Evolutionary conservation across 2,329 filamentous ascomycete genomes (phyloP).

Genomic region (Colletotrichum sp.): DNA sequence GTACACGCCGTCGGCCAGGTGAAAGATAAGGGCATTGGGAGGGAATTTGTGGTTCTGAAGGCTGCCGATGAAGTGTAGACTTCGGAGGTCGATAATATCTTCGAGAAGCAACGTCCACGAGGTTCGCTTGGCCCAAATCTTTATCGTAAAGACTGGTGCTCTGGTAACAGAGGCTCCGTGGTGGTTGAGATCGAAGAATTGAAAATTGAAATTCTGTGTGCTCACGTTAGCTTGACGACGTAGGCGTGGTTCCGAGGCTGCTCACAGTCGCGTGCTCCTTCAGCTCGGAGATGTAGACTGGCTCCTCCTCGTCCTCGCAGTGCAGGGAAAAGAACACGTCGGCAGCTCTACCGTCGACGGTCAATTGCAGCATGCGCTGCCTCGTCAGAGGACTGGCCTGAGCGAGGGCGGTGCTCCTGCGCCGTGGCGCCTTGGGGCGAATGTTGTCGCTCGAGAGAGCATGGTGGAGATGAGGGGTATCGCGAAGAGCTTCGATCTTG

Average conservation of each 20-base stretch:
- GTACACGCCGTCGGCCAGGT: constrained; percentile 87
- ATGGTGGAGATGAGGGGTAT: constrained; percentile 55
- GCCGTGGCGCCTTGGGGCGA: constrained; percentile 42
- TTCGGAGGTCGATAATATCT: constrained; percentile 72
- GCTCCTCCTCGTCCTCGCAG: constrained; percentile 66
- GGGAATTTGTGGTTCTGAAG: constrained; percentile 76
- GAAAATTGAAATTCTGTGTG: constrained; percentile 82
- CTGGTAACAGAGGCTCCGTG: constrained; percentile 70
- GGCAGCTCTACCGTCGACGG: constrained; percentile 75
- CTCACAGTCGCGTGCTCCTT: constrained; percentile 73
- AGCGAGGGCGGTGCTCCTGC: constrained; percentile 52
- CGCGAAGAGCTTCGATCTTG: constrained; percentile 63
- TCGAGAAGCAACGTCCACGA: constrained; percentile 72
- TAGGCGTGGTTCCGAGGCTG: not conserved
- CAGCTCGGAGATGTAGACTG: constrained; percentile 90
- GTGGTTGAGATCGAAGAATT: constrained; percentile 76
- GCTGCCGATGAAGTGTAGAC: constrained; percentile 78
- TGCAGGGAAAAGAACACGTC: constrained; percentile 91
- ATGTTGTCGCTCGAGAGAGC: constrained; percentile 61
- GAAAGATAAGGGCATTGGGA: constrained; percentile 82
- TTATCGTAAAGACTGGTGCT: constrained; percentile 67
- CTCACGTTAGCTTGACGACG: not conserved
- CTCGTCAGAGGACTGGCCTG: constrained; percentile 53
- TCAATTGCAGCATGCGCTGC: constrained; percentile 78
- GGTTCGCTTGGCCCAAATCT: constrained; percentile 73